Evolutionary conservation across 768 basidiomycete species (phyloP), one percentile per base, ranked within the genome.

Genomic region (Gyrodon lividus): DNA sequence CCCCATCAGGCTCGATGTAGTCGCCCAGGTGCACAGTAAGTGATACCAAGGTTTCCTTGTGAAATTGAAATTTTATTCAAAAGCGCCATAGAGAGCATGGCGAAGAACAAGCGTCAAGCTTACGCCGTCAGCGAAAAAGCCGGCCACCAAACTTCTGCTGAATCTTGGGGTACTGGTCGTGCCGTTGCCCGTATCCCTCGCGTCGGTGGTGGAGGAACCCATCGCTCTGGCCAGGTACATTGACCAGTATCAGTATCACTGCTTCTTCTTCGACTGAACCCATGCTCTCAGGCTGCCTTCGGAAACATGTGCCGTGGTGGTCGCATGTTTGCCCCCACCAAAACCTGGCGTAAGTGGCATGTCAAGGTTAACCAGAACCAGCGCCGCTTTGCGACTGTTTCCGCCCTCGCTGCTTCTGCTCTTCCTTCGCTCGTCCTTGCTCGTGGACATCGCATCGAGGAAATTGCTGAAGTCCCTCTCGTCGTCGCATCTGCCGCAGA

Each of bases 301-400:
- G 97, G 97, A 68, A 98, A 98, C 89, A 98, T 99, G 97, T 98
- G 96, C 82, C 91, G 97, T 74, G 96, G 97, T 69, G 97, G 97
- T 79, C 93, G 97, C 70, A 98, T 99, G 97, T 98, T 99, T 75
- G 96, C 96, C 24, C 97, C 97, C 16, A 98, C 96, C 77, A 98
- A 97, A 81, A 91, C 85, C 70, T 98, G 95, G 96, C 89, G 96
- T 76, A 95, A 86, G 73, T 99, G 97, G 97, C 97, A 99, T 77
- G 90, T 98, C 79, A 99, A 98, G 80, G 91, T 98, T 55, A 95
- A 95, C 86, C 91, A 94, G 81, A 96, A 95, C 83, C 95, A 98
- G 77, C 91, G 91, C 72, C 90, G 97, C 59, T 99, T 93, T 73
- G 97, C 97, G 50, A 85, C 91, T 57, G 96, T 98, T 60, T 98